A percentile compares a stretch with the other conserved stretches of the same genome.
phyloP scores from a whole-genome alignment of 495 filamentous ascomycete genomes.

The Penicillium nucicola region DNA sequence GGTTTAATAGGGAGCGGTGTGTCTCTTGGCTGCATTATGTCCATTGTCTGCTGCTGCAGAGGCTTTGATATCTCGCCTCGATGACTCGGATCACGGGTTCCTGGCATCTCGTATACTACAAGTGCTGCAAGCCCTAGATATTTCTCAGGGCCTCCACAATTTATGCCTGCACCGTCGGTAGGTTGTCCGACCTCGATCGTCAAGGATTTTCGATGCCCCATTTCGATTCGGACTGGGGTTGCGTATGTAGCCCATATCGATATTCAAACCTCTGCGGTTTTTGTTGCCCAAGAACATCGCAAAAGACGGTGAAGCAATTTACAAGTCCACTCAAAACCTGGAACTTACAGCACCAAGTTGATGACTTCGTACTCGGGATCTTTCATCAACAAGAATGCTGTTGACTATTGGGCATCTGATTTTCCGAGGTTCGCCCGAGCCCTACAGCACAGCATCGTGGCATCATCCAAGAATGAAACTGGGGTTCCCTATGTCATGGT shows the following conservation, averaged over 20 bases:
- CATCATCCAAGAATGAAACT: neutral
- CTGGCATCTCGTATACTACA: conserved; percentile 6
- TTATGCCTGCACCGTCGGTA: conserved; percentile 27
- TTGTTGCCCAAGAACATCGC: conserved; percentile 13
- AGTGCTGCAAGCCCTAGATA: neutral
- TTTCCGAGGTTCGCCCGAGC: neutral
- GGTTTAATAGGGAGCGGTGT: conserved; percentile 22
- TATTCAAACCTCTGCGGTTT: conserved; percentile 18
- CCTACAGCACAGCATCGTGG: neutral
- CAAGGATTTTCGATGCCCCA: conserved; percentile 9
- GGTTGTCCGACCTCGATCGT: conserved; percentile 7
- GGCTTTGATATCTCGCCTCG: neutral
- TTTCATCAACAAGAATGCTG: neutral
- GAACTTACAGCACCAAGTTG: neutral
- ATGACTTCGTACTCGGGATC: neutral
- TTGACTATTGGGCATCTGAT: neutral
- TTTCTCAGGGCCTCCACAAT: conserved; percentile 9
- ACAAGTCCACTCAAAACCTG: conserved; percentile 9
- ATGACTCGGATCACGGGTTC: neutral
- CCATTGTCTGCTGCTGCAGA: conserved; percentile 1
- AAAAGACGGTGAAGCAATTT: conserved; percentile 28
- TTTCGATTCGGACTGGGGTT: conserved; percentile 18
- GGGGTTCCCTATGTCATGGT: neutral
- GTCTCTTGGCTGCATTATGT: conserved; percentile 22
- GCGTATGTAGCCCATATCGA: conserved; percentile 26